Evolutionary conservation across 2,329 filamentous ascomycete species (phyloP).

Genomic region (Microdochium paspali): DNA sequence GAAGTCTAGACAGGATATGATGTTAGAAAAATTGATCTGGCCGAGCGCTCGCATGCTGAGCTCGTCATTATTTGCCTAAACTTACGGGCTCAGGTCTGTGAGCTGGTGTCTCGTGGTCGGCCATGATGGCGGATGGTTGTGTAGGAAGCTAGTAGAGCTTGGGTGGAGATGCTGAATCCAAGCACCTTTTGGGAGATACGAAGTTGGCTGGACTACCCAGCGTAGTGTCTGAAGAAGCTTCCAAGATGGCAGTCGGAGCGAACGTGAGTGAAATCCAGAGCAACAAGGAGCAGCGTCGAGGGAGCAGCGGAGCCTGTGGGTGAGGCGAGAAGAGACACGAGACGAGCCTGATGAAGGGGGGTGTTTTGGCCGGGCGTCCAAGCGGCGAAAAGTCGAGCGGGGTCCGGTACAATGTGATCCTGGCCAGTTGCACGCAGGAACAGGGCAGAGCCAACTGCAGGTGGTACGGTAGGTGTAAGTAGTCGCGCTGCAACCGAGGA

Average conservation of each 20-base stretch:
- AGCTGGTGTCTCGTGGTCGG: neutral
- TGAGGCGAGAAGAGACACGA: neutral
- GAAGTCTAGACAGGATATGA: conserved; percentile 11
- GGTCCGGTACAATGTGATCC: neutral
- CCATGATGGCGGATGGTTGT: neutral
- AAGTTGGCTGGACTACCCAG: no score
- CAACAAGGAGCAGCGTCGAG: no score
- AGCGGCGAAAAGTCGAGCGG: conserved; percentile 1
- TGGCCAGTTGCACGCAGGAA: neutral
- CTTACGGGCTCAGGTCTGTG: neutral
- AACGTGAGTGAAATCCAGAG: neutral
- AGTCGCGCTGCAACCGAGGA: no score
- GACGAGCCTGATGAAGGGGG: neutral
- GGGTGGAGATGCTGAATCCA: neutral
- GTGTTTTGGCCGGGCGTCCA: neutral
- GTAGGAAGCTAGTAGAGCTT: neutral
- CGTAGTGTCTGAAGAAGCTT: no score
- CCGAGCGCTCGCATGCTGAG: neutral
- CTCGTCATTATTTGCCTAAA: neutral
- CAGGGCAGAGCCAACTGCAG: neutral
- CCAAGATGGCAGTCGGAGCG: neutral
- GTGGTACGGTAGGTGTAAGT: no score
- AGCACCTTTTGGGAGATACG: neutral
- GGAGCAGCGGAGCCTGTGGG: neutral
- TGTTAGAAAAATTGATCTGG: neutral